phyloP scores from a whole-genome alignment of 345 rosid genomes.

The Hevea brasiliensis region DNA sequence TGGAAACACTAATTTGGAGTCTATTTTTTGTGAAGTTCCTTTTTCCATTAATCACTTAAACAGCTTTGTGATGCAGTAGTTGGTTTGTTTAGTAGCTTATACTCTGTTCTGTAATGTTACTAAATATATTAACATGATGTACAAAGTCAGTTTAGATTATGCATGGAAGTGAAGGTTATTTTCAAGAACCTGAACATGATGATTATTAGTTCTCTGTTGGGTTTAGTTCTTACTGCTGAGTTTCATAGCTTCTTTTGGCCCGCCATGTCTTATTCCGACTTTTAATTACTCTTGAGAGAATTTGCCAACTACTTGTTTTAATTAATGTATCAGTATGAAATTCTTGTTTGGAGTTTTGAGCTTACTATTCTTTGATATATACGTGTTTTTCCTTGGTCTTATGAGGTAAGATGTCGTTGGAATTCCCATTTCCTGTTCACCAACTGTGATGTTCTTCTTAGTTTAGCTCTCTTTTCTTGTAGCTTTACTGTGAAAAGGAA shows the following conservation, averaged over 20 bases:
- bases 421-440: background rate
- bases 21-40: background rate
- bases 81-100: background rate
- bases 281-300: background rate
- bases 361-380: too few species aligned
- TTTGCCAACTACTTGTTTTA: background rate
- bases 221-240: too few species aligned
- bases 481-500: slow-evolving; percentile 94
- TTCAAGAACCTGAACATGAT: background rate
- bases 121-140: background rate
- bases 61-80: too few species aligned
- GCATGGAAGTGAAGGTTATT: background rate
- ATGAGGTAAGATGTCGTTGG: background rate
- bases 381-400: too few species aligned
- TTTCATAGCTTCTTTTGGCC: background rate
- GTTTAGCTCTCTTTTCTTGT: background rate
- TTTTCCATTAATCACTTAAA: too few species aligned
- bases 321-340: background rate
- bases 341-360: background rate
- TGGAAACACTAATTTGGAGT: too few species aligned
- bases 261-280: background rate
- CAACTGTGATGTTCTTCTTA: background rate
- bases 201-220: background rate
- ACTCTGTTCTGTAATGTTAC: background rate
- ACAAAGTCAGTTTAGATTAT: background rate